Conservation (phyloP, 2,329 filamentous ascomycete species). For the Chrysosphaeria jannelii region DNA sequence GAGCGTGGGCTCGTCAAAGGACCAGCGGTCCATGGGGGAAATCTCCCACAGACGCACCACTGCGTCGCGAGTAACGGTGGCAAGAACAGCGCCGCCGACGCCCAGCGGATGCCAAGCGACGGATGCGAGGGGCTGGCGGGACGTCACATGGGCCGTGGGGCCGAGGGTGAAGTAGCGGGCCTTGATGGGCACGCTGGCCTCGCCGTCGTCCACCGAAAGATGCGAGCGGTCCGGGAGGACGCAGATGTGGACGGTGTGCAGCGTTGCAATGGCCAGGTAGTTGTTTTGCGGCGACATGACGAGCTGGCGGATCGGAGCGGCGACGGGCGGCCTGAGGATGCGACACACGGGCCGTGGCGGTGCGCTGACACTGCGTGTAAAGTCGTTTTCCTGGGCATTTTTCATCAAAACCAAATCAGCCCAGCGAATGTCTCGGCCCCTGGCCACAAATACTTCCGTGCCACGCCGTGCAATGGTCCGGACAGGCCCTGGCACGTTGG, state of each 20-base stretch:
- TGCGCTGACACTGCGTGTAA: not conserved
- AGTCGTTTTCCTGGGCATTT: constrained; percentile 19
- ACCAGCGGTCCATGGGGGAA: constrained; percentile 55
- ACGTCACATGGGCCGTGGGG: constrained; percentile 70
- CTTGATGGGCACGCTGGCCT: constrained; percentile 31
- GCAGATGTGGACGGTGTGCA: constrained; percentile 66
- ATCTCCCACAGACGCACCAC: constrained; percentile 78
- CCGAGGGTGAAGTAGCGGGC: constrained; percentile 77
- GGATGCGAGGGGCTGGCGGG: constrained; percentile 50
- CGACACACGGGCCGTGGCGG: constrained; percentile 12
- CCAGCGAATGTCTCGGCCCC: constrained; percentile 78
- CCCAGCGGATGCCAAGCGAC: constrained; percentile 83
- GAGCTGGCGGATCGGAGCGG: constrained; percentile 60
- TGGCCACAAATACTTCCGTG: constrained; percentile 67
- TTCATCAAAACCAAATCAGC: constrained; percentile 58
- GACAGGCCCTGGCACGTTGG: constrained; percentile 16
- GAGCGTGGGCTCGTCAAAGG: constrained; percentile 57
- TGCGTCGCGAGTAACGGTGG: constrained; percentile 71
- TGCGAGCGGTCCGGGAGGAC: constrained; percentile 58
- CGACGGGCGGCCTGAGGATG: constrained; percentile 49
- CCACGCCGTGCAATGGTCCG: constrained; percentile 51
- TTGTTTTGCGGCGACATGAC: constrained; percentile 55
- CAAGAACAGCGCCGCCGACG: constrained; percentile 47
- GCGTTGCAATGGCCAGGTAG: constrained; percentile 60
- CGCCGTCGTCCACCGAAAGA: constrained; percentile 38